Base-by-base conservation (phyloP, 202 grass and related monocot species). In the Carex sylvatica region DNA sequence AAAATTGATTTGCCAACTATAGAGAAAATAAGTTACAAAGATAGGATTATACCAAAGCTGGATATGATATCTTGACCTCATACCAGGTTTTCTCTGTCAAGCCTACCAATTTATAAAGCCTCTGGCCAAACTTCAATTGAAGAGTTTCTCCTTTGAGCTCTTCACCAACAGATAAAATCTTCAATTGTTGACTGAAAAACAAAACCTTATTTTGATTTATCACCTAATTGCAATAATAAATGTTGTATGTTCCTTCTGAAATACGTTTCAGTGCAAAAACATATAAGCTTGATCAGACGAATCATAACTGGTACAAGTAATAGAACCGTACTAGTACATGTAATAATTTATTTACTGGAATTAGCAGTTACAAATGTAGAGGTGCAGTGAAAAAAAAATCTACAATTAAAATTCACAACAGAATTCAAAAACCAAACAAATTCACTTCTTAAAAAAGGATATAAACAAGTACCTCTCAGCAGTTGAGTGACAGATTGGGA, bases 51-150 rank as follows among this genome's bases (percentile, higher is more conserved):
- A 96, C 96, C 16, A 89, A 93, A 74, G 91, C 88, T 54, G 93
- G 96, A 78, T 99, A 93, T 65, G 96, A 96, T 80, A 99, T 99
- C 96, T 93, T 96, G 88, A 96, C 85, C 90, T 99, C 96, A 82
- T 93, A 96, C 86, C 88, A 96, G 53, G 55, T 77, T 6, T 88
- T 87, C 74, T 86, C 64, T 65, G 80, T 86, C 24, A 87, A 72
- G 70, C 86, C 88, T 53, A 76, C 71, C 74, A 96, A 76, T 84
- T 84, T 87, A 84, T 99, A 96, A 55, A 93, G 18, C 54, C 74
- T 84, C 53, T 79, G 59, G 16, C 88, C 91, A 38, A 84, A 68
- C 13, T 81, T 84, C 61, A 99, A 80, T 23, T 86, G 74, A 86
- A 96, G 80, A 35, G 86, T 87, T 87, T 96, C 93, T 16, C 51